phyloP scores from a whole-genome alignment of 2,329 filamentous ascomycete species.

The Aureobasidium sp. region DNA sequence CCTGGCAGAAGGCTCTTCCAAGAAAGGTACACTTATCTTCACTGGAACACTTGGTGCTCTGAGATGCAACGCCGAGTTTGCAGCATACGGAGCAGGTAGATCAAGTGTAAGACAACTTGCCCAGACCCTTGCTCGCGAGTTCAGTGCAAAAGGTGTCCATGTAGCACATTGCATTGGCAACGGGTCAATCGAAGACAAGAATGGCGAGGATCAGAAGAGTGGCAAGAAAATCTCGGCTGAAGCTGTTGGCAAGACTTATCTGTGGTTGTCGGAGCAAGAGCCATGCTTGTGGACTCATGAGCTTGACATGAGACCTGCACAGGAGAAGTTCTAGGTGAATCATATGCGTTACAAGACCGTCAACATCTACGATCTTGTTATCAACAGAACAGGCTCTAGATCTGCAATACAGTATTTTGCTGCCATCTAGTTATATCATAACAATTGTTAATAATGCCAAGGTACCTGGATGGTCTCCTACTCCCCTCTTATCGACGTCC shows the following conservation, averaged over 20 bases:
- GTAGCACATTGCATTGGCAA: slow-evolving; percentile 56
- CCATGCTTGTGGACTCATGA: slow-evolving; percentile 49
- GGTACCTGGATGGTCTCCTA: too few relatives aligned
- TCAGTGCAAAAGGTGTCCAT: slow-evolving; percentile 50
- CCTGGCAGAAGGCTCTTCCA: slow-evolving; percentile 40
- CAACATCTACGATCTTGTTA: neutral
- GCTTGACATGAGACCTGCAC: slow-evolving; percentile 45
- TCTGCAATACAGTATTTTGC: neutral
- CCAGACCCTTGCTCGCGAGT: slow-evolving; percentile 50
- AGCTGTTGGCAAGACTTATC: slow-evolving; percentile 51
- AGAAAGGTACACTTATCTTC: slow-evolving; percentile 54
- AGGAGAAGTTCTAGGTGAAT: slow-evolving; percentile 39
- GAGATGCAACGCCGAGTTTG: slow-evolving; percentile 48
- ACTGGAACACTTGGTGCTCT: slow-evolving; percentile 48
- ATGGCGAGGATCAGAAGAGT: slow-evolving; percentile 40
- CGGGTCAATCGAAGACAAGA: slow-evolving; percentile 46
- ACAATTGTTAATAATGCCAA: neutral
- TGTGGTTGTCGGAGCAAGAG: slow-evolving; percentile 44
- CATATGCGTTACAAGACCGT: too few relatives aligned
- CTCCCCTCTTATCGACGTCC: neutral
- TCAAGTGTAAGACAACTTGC: slow-evolving; percentile 49
- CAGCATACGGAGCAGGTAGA: slow-evolving; percentile 49
- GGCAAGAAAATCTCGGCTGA: slow-evolving; percentile 54
- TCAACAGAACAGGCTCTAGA: neutral
- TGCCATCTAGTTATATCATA: neutral